Base-by-base conservation (phyloP, 192 early-diverging fungal genomes). In the Dissophora ornata region DNA sequence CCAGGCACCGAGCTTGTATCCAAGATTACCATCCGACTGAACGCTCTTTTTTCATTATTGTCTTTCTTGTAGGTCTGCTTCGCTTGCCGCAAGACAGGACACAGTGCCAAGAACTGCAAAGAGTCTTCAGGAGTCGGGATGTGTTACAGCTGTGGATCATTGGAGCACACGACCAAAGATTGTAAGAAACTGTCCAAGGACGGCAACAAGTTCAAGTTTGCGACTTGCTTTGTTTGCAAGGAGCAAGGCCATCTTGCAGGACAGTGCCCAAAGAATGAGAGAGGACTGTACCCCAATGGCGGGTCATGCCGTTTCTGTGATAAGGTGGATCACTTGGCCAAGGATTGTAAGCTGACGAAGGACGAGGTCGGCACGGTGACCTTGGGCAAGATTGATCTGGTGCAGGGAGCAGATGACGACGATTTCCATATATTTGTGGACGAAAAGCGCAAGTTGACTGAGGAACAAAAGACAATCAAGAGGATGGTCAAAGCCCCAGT, bases 351-450 rank as follows among this genome's bases (percentile, higher is more conserved):
- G 45, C 83, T 91, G 30, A 84, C 87, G 10, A 84, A 84, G 33
- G 87, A 92, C 51, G 70, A 84, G 12, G 81, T 79, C 29, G 89
- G 87, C 1, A 81, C 80, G 0, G 80, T 83, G 2, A 69, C 71
- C 7, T 65, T 98, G 47, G 94, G 96, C 34, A 93, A 84, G 59
- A 89, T 96, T 47, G 88, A 94, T 52, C 67, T 87, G 18, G 77
- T 82, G n/a, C 94, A 98, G 78, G 94, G 94, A 47, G 94, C 92
- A 44, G 96, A 98, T 81, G 96, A 98, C 71, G 96, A 98, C 81
- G 95, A 97, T 56, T 91, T 89, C 69, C 92, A 92, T 78, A 84
- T 90, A 59, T 89, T 88, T 59, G 84, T 93, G 18, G 69, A 79
- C 21, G 85, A 86, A 57, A 83, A 85, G 64, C 80, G 86, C 34